Evolutionary conservation across 164 flowering plant genomes (phyloP), one percentile per base, ranked within the genome.

Genomic region (Cinnamomum micranthum): DNA sequence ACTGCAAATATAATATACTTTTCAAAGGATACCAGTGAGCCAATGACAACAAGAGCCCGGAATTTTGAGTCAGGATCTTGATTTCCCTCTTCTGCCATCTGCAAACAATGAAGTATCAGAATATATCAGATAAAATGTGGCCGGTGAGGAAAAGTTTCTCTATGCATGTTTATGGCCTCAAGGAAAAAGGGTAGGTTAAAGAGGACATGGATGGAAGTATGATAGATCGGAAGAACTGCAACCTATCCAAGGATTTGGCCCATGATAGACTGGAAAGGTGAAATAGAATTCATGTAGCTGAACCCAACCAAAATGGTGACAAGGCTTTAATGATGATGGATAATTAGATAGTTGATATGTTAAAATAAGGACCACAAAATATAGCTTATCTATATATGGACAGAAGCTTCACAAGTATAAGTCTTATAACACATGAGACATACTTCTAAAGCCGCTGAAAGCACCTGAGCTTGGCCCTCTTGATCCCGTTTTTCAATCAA

Each of bases 391-490:
- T 12, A 17, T 10, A 35, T 28, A 72, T 25, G 68, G 27, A 62
- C 23, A 60, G 23, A 67, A 31, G 19, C n/a, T 67, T 67, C 70
- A 28, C 20, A 33, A 7, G 35, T 25, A 65, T 9, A 25, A 41
- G 47, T 55, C 20, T 55, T 55, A 14, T 15, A 55, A 55, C 60
- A 55, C 20, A 31, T 31, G 24, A 69, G 28, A 52, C 76, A 63
- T 83, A 90, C 99, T 90, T 86, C 92, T 62, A 95, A 81, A 60
- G 95, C 92, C 19, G 99, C 98, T 71, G 99, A 95, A 72, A 93
- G 93, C 81, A 92, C 96, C 80, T 95, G 98, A 68, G 90, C 85
- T 87, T 95, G 99, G 63, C 98, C 97, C 76, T 90, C 97, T 78
- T 86, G 80, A 84, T 95, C 95, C 81, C 85, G 87, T 75, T 83